Evolutionary conservation across 2,329 filamentous ascomycete species (phyloP), one percentile per base, ranked within the genome.

Genomic region (Xylaria sp.): DNA sequence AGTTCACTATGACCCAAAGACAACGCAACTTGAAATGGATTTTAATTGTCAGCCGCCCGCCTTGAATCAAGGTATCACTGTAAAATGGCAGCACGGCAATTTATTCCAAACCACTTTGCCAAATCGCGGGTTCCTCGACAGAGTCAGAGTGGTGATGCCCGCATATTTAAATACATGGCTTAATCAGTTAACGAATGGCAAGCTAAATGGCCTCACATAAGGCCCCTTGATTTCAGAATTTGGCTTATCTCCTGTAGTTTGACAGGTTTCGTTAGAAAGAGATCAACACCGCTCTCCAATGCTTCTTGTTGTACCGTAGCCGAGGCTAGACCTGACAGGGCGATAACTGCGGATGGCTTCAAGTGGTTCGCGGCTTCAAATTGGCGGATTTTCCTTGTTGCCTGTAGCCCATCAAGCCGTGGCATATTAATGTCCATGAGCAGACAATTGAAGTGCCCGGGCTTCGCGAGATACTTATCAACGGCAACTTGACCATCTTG

Each of bases 261-360:
- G n/a, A 85, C 82, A 0, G 83, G 84, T 72, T 85, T 85, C 65
- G 83, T 83, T 55, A 85, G 71, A 67, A 84, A 85, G 4, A 84
- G 69, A 71, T 85, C 82, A 27, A 85, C 79, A 1, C 84, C 84
- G 62, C 79, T 81, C 16, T 79, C 80, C 67, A 83, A 82, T 0
- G 84, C 83, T 66, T 85, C 83, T 65, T 83, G 79, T 55, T 84
- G 79, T 5, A 81, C 82, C 27, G 79, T 80, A 0, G 79, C 77
- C 54, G 81, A 82, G 0, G 82, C 83, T 6, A 84, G 76, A 1
- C 83, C 83, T 0, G 83, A 84, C 8, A 85, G 73, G 0, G 83
- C 83, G 32, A 85, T 65, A 10, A 85, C 80, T 0, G 79, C 79
- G 1, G 81, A 79, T 1, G 81, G 81, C 1, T 74, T 65, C 0